Evolutionary conservation across 441 rosid genomes (phyloP), one percentile per base, ranked within the genome.

Genomic region (Aleurites moluccanus): DNA sequence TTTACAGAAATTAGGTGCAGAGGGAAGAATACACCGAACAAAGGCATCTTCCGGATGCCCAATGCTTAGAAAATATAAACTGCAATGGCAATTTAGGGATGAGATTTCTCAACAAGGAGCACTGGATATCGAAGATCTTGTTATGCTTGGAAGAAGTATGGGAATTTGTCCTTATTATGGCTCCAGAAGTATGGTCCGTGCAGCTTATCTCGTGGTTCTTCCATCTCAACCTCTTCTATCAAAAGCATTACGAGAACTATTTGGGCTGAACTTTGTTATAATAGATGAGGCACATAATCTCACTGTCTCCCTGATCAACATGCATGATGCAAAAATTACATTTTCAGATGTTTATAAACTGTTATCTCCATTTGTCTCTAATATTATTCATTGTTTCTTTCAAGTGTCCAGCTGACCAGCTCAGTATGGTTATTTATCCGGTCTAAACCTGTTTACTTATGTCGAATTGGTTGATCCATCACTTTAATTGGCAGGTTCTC

Each of bases 241-340:
- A 83, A 90, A 92, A 88, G 86, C 98, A 57, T 91, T 97, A 23
- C 92, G 97, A 47, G 97, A 93, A 73, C 86, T 91, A 64, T 97
- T 96, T 76, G 98, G 96, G 49, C 86, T 96, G 66, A 88, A 83
- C 76, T 86, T 93, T 75, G 89, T 96, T 73, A 91, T 96, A 73
- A 92, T 96, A 75, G 98, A 96, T 49, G 99, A 96, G 87, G 99
- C 98, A 78, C 98, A 96, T 84, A 96, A 96, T 84, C 87, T 96
- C 70, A 98, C 99, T 73, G 99, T 93, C 83, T 89, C 98, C 67
- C 91, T 96, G 70, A 89, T 88, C 81, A 89, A 87, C 83, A 93
- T 96, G 96, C 88, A 93, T 73, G 95, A 92, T 79, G 90, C 97
- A 14, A 96, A 84, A 82, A 80, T 96, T 65, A 88, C 97, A 68